These are phyloP conservation scores for Kwoniella newhampshirensis DNA, from an alignment of 768 basidiomycete species.

Conservation along the genomic window DNA sequence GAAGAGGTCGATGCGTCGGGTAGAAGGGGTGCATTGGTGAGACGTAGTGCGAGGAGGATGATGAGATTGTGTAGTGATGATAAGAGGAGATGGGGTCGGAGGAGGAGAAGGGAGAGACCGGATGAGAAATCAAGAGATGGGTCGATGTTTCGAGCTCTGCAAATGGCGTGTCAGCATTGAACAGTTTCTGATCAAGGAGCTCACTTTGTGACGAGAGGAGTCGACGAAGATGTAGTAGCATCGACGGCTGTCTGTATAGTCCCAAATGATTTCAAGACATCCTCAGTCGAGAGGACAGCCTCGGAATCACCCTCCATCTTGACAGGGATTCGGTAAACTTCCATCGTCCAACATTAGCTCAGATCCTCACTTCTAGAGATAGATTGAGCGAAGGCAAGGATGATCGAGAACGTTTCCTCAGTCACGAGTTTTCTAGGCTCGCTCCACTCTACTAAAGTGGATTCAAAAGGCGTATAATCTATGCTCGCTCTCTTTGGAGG, in stretches of 20 bases:
- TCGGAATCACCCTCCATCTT: slow-evolving; percentile 21
- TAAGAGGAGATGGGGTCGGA: slow-evolving; percentile 80
- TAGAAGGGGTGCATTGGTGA: slow-evolving; percentile 12
- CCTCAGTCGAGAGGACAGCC: slow-evolving; percentile 15
- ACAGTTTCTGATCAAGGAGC: no score
- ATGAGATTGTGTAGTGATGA: slow-evolving; percentile 81
- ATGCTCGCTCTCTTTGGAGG: slow-evolving; percentile 20
- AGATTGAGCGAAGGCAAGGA: no score
- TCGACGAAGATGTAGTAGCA: slow-evolving; percentile 32
- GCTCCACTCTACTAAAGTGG: slow-evolving; percentile 47
- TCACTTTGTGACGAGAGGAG: slow-evolving; percentile 32
- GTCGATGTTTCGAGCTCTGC: slow-evolving; percentile 29
- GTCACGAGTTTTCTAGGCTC: slow-evolving; percentile 56
- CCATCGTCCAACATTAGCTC: background rate
- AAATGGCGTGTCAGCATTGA: no score
- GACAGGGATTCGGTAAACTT: background rate
- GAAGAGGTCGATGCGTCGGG: slow-evolving; percentile 10
- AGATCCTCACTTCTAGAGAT: no score
- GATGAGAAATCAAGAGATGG: slow-evolving; percentile 35
- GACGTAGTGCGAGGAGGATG: slow-evolving; percentile 57
- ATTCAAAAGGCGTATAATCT: slow-evolving; percentile 48
- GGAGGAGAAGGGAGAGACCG: slow-evolving; percentile 85
- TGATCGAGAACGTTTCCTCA: slow-evolving; percentile 31
- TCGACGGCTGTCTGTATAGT: slow-evolving; percentile 32
- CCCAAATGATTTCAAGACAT: slow-evolving; percentile 20